phyloP scores from a whole-genome alignment of 2,329 filamentous ascomycete genomes.

The Trichothecium sympodiale region DNA sequence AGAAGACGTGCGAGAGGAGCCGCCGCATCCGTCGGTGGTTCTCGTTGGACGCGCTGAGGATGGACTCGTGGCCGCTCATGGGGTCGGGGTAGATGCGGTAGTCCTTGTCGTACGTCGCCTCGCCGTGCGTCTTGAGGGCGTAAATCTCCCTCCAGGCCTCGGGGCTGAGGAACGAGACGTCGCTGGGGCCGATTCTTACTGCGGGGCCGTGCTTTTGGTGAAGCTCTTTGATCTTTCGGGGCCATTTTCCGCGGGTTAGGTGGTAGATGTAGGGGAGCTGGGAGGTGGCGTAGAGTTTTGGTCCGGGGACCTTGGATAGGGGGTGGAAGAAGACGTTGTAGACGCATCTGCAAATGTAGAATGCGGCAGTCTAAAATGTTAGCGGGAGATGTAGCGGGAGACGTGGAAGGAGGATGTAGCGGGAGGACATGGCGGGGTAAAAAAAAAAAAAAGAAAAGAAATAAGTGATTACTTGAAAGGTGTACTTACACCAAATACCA shows the following conservation, averaged over 20 bases:
- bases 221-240: constrained; percentile 12
- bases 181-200: constrained; percentile 15
- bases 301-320: constrained; percentile 9
- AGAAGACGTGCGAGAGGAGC: constrained; percentile 1
- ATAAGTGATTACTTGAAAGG: too few relatives aligned
- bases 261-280: neutral
- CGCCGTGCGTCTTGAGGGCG: constrained; percentile 11
- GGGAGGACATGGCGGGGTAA: too few relatives aligned
- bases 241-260: neutral
- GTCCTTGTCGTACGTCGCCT: neutral
- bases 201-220: constrained; percentile 28
- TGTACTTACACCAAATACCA: too few relatives aligned
- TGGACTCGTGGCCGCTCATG: neutral
- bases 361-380: too few relatives aligned
- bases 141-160: constrained; percentile 22
- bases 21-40: neutral
- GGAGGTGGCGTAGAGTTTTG: constrained; percentile 1
- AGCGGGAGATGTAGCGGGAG: too few relatives aligned
- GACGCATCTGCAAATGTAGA: too few relatives aligned
- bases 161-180: constrained; percentile 12
- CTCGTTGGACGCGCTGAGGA: neutral
- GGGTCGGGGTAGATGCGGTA: neutral
- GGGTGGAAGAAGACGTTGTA: constrained; percentile 13
- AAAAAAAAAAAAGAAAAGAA: too few relatives aligned
- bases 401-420: too few relatives aligned